Evolutionary conservation across 2,329 filamentous ascomycete genomes (phyloP), one percentile per base, ranked within the genome.

Genomic region (Colletotrichum ledebouriae): DNA sequence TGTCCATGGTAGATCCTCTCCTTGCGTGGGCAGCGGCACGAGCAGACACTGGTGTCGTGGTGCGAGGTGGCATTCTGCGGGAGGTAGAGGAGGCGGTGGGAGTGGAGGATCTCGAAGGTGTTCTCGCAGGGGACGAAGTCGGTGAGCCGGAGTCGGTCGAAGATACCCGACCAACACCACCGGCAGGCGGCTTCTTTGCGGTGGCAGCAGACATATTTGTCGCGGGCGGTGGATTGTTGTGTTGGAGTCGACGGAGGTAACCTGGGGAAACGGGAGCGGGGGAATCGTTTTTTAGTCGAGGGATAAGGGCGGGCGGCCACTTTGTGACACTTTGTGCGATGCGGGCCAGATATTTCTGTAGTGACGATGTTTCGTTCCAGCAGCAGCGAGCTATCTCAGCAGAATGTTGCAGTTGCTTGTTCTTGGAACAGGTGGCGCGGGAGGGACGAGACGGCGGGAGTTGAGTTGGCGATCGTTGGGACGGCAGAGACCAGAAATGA

Each of bases 11-110:
- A 4, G 83, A 85, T 64, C 82, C 78, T 71, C 85, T 86, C 72
- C 91, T 88, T 72, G 89, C 84, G 25, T 87, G 86, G 62, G 91
- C 89, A 61, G 91, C 89, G 60, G 90, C 90, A 73, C 92, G 90
- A 69, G 92, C 92, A 70, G 92, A 93, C 22, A 93, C 87, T 37
- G 90, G 88, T n/a, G 86, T 87, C 62, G 85, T 86, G 39, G 82
- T 82, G 74, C 92, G 89, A 70, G 89, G 82, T 13, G 92, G 93
- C 70, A 90, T 87, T 53, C 86, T 89, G 69, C 90, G 86, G 62
- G 84, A 82, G 70, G 81, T 78, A 55, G 75, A 76, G 80, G 80
- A 75, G 37, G 83, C 78, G 15, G 84, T 78, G 69, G 85, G 82
- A 34, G 85, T 83, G 56, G 88, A 85, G 25, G 86, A 81, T 70